Conservation (phyloP, 139 green algal genomes). For the Zygnema cylindricum region DNA sequence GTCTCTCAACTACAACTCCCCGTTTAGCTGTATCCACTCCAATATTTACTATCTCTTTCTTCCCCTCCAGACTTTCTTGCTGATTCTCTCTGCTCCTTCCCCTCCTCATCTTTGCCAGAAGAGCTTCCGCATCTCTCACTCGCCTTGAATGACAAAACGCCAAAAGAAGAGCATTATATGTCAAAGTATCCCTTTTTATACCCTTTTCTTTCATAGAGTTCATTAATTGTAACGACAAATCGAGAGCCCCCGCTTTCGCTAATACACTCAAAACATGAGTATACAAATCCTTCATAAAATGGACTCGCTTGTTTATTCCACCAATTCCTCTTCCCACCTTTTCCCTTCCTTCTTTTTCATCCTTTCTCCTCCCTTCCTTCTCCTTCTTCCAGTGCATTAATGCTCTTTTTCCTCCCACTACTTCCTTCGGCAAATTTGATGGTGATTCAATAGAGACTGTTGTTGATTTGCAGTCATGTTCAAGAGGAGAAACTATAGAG, state of each 20-base stretch:
- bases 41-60: background rate
- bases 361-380: no score
- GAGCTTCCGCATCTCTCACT: background rate
- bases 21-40: background rate
- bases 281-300: background rate
- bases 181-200: background rate
- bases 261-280: background rate
- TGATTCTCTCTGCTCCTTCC: background rate
- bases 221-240: background rate
- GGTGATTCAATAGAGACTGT: background rate
- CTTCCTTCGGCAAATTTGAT: background rate
- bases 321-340: background rate
- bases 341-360: background rate
- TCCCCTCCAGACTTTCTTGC: background rate
- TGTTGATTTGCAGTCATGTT: background rate
- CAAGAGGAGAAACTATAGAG: no score
- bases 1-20: background rate
- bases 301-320: background rate
- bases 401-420: no score
- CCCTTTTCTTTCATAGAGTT: background rate
- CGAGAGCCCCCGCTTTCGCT: background rate
- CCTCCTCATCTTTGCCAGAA: background rate
- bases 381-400: no score
- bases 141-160: background rate
- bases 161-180: slow-evolving; percentile 6